A percentile compares a stretch with the other conserved stretches of the same genome.
Evolutionary conservation across 441 rosid species (phyloP).

Genomic region (Pelargonium fulgidum): DNA sequence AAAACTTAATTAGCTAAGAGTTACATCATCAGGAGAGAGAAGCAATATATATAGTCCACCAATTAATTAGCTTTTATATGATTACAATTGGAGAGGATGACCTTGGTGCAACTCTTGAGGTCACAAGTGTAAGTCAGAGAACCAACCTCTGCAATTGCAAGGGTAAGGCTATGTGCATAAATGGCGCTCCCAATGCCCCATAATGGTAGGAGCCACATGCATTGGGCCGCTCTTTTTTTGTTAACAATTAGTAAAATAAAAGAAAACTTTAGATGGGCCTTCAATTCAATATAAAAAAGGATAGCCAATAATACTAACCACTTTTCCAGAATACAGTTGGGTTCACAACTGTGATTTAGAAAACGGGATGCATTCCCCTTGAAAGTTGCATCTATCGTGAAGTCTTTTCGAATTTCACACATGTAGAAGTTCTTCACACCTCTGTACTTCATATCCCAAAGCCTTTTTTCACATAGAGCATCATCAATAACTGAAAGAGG

Average conservation of each 20-base stretch:
- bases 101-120: too few relatives aligned
- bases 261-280: too few relatives aligned
- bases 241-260: background rate
- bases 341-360: slow-evolving; percentile 84
- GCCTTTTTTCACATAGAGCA: slow-evolving; percentile 79
- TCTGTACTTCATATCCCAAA: slow-evolving; percentile 93
- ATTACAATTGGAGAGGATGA: too few relatives aligned
- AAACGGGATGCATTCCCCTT: slow-evolving; percentile 91
- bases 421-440: slow-evolving; percentile 79
- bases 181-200: too few relatives aligned
- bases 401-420: slow-evolving; percentile 93
- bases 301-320: slow-evolving; percentile 45
- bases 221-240: background rate
- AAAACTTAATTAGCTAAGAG: too few relatives aligned
- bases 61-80: too few relatives aligned
- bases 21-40: too few relatives aligned
- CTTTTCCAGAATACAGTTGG: slow-evolving; percentile 81
- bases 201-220: too few relatives aligned
- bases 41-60: too few relatives aligned
- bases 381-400: slow-evolving; percentile 94
- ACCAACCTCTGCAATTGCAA: too few relatives aligned
- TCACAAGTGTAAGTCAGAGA: too few relatives aligned
- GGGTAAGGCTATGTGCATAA: too few relatives aligned
- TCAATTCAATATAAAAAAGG: background rate
- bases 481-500: slow-evolving; percentile 71